Conservation (phyloP, 345 rosid genomes). For the Rhizophora mangle region DNA sequence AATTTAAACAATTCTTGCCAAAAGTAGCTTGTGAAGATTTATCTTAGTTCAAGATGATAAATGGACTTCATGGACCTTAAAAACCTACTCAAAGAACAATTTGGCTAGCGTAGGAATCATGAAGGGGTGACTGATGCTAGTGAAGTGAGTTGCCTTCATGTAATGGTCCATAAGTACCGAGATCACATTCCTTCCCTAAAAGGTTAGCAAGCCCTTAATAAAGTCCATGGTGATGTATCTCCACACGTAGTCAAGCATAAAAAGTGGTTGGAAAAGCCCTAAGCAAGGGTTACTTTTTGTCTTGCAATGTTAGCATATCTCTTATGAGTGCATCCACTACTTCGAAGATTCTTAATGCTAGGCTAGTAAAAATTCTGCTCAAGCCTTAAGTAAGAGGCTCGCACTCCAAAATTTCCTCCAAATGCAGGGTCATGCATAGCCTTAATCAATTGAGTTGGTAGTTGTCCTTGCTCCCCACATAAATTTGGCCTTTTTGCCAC, state of each 20-base stretch:
- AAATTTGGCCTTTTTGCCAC: not conserved
- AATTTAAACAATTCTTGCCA: not conserved
- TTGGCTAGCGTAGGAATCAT: not conserved
- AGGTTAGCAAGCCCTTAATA: not conserved
- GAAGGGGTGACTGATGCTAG: not conserved
- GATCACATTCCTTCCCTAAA: not conserved
- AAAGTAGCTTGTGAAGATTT: not conserved
- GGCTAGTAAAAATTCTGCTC: not conserved
- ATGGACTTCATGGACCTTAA: not conserved
- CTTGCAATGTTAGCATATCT: not conserved
- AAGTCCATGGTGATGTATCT: not conserved
- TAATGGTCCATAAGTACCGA: not conserved
- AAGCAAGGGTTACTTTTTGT: not conserved
- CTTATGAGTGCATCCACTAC: not conserved
- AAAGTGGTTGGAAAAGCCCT: not conserved
- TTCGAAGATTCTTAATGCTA: not conserved
- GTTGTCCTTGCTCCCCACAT: not conserved
- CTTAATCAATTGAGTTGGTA: not conserved
- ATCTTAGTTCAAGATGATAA: not conserved
- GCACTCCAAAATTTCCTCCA: not conserved
- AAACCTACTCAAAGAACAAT: not conserved
- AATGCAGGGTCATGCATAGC: not conserved
- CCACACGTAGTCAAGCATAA: not conserved
- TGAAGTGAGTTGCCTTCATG: not conserved
- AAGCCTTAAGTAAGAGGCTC: too few relatives aligned